Base-by-base conservation (phyloP, 2,329 filamentous ascomycete species). In the Teratosphaeria destructans region DNA sequence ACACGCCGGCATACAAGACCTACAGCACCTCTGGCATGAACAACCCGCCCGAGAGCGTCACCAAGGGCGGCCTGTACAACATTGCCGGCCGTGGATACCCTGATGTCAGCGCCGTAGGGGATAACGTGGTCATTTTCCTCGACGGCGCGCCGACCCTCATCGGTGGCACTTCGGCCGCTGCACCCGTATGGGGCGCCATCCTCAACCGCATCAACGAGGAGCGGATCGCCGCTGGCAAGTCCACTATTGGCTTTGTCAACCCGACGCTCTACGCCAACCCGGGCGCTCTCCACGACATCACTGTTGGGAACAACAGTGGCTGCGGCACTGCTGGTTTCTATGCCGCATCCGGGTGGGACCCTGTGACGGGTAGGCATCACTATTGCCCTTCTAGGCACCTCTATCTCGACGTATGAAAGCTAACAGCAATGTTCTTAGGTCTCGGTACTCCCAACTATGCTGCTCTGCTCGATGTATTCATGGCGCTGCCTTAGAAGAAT, bases 141-240 rank as follows among this genome's bases (percentile, higher is more conserved):
- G 74, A 6, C 63, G 76, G 75, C 29, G 65, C 67, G 3, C 75
- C 77, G 34, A 62, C 62, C 0, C 69, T 75, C 14, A 71, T 75
- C 0, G 79, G 73, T 43, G 81, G 80, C 3, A 83, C 81, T 0
- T 78, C 75, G 58, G 77, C 79, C 5, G 74, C 75, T 1, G 67
- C 76, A 27, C 81, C 81, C 0, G 74, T 79, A 1, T 79, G 77
- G 64, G 78, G 74, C 0, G 67, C 76, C 0, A 72, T 80, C 35
- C 66, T 82, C 52, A 81, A 75, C 2, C 64, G 78, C 14, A 65
- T 76, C 59, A 76, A 76, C 52, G 71, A 75, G 58, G 73, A 70
- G 53, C 64, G 73, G 14, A 29, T 70, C 1, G 52, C 61, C 16
- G 47, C 56, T 8, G 73, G 72, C 27, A 76, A 76, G 64, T 61